A percentile compares a stretch with the other conserved stretches of the same genome.
phyloP scores from a whole-genome alignment of 2,329 filamentous ascomycete species.

The Talaromyces islandicus region DNA sequence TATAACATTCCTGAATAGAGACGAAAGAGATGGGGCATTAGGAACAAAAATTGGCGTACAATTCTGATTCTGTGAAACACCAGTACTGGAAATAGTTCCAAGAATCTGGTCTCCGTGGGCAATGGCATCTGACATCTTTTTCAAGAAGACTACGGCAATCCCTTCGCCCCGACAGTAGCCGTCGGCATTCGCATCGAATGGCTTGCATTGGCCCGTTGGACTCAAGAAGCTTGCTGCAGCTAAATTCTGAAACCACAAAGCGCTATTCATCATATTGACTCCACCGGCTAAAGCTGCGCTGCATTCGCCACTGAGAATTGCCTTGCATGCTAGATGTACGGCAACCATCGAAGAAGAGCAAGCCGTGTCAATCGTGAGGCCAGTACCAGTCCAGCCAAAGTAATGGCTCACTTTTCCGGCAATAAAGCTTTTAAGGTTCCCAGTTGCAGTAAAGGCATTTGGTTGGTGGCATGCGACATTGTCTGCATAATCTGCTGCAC shows the following conservation, averaged over 20 bases:
- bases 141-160: conserved; percentile 44
- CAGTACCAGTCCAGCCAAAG: conserved; percentile 35
- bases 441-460: conserved; percentile 18
- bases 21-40: conserved; percentile 27
- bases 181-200: conserved; percentile 40
- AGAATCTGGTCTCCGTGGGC: conserved; percentile 38
- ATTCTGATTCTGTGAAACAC: conserved; percentile 27
- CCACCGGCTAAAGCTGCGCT: conserved; percentile 20
- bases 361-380: conserved; percentile 42
- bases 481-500: conserved; percentile 19
- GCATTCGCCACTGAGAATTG: conserved; percentile 23
- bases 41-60: conserved; percentile 26
- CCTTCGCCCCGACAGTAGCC: conserved; percentile 51
- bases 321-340: conserved; percentile 28
- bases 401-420: conserved; percentile 38
- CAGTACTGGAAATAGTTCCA: conserved; percentile 25
- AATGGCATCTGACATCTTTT: conserved; percentile 43
- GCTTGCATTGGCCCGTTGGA: conserved; percentile 47
- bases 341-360: conserved; percentile 40
- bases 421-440: conserved; percentile 32
- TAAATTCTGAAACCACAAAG: conserved; percentile 27
- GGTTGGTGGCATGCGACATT: conserved; percentile 18
- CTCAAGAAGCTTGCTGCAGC: conserved; percentile 45
- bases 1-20: conserved; percentile 33
- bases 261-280: conserved; percentile 22